These are phyloP conservation scores for Camelina sativa DNA, from an alignment of 345 rosid species.

Conservation along the genomic window DNA sequence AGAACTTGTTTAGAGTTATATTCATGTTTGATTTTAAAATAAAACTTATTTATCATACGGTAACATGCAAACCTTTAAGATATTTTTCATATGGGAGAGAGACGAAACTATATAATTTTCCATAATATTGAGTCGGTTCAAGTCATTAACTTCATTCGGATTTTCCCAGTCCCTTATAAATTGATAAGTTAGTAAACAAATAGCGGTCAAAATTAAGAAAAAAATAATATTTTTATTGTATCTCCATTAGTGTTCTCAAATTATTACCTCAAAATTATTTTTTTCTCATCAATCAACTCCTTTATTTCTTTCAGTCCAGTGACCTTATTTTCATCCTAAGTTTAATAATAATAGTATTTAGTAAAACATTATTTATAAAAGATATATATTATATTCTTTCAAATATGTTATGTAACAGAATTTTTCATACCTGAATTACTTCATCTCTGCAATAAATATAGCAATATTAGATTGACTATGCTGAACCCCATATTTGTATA, in stretches of 20 bases:
- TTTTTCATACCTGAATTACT: background rate
- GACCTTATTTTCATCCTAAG: constrained; percentile 1
- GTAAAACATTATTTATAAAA: background rate
- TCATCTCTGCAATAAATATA: constrained; percentile 23
- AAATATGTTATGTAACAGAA: background rate
- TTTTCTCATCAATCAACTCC: background rate
- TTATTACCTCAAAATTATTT: constrained; percentile 3
- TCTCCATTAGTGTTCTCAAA: background rate
- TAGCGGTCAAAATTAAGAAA: background rate
- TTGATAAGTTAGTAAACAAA: background rate
- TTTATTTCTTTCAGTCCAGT: background rate
- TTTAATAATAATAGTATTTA: background rate
- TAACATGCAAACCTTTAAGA: background rate
- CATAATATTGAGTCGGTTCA: constrained; percentile 25
- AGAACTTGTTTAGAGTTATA: background rate
- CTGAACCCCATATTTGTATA: background rate
- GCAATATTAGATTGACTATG: background rate
- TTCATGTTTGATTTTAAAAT: background rate
- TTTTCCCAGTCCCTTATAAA: constrained; percentile 13
- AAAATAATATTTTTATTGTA: background rate
- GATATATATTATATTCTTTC: background rate
- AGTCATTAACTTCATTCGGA: background rate
- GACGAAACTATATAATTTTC: background rate
- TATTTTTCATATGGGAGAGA: background rate
- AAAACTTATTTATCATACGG: background rate